Evolutionary conservation across 2,329 filamentous ascomycete species (phyloP).

Genomic region (Neoscytalidium dimidiatum): DNA sequence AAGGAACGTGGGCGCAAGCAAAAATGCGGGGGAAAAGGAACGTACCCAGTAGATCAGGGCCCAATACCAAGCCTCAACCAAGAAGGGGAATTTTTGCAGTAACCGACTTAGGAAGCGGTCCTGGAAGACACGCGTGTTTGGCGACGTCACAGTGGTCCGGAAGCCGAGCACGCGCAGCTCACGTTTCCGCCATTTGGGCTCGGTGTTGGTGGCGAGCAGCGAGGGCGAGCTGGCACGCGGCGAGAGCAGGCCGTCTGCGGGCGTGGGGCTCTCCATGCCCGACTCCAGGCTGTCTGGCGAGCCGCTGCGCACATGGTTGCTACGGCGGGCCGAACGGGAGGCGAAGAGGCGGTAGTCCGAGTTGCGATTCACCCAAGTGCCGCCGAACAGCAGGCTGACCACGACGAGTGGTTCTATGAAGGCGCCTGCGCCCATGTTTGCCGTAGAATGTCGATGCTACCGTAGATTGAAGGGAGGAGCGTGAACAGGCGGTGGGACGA

Average conservation of each 20-base stretch:
- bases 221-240: slow-evolving; percentile 42
- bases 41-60: slow-evolving; percentile 74
- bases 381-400: slow-evolving; percentile 60
- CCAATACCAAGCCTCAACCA: slow-evolving; percentile 78
- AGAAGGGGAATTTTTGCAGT: slow-evolving; percentile 68
- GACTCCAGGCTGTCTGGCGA: slow-evolving; percentile 46
- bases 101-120: slow-evolving; percentile 64
- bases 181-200: slow-evolving; percentile 54
- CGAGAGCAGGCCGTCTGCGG: slow-evolving; percentile 36
- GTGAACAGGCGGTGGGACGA: neutral
- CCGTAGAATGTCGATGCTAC: neutral
- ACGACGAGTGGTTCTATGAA: slow-evolving; percentile 65
- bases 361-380: slow-evolving; percentile 63
- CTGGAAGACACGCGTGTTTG: slow-evolving; percentile 63
- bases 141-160: slow-evolving; percentile 54
- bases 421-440: slow-evolving; percentile 56
- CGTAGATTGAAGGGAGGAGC: neutral
- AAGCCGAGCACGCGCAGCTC: slow-evolving; percentile 50
- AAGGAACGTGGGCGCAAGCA: neutral
- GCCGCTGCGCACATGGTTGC: slow-evolving; percentile 27
- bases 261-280: slow-evolving; percentile 38
- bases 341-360: slow-evolving; percentile 39
- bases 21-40: slow-evolving; percentile 12
- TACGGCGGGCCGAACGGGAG: slow-evolving; percentile 25
- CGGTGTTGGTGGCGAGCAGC: slow-evolving; percentile 41